These are phyloP conservation scores for Cystoisospora suis DNA, from an alignment of 169 alveolate species.

Conservation along the genomic window DNA sequence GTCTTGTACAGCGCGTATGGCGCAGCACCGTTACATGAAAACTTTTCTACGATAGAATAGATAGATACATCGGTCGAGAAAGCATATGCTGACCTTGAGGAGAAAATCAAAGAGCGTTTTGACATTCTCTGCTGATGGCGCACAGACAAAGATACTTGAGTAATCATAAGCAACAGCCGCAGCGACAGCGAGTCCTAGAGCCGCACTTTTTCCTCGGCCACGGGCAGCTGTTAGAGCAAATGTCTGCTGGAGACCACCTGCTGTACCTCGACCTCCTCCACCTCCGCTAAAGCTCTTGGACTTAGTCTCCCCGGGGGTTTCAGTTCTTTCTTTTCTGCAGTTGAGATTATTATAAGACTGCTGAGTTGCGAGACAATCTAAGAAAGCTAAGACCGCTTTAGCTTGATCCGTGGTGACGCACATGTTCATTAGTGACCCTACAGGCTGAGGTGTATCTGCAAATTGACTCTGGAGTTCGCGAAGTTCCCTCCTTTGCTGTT, in stretches of 20 bases:
- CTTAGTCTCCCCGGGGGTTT: slow-evolving; percentile 32
- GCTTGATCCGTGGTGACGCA: slow-evolving; percentile 85
- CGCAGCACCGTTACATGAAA: too few relatives aligned
- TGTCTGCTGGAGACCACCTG: slow-evolving; percentile 70
- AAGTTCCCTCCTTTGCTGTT: slow-evolving; percentile 22
- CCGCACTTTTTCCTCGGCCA: slow-evolving; percentile 99
- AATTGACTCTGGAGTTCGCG: neutral
- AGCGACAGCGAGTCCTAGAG: slow-evolving; percentile 92
- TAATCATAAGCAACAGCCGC: slow-evolving; percentile 82
- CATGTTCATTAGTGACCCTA: slow-evolving; percentile 65
- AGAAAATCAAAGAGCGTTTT: slow-evolving; percentile 97
- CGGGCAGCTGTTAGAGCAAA: slow-evolving; percentile 97
- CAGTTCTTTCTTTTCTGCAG: slow-evolving; percentile 3
- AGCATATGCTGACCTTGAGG: slow-evolving; percentile 82
- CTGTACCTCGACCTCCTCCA: neutral
- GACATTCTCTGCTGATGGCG: slow-evolving; percentile 98
- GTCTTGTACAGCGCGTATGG: too few relatives aligned
- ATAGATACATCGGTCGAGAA: too few relatives aligned
- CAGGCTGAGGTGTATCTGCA: slow-evolving; percentile 54
- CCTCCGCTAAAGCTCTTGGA: slow-evolving; percentile 69
- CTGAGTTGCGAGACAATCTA: slow-evolving; percentile 72
- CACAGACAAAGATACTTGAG: slow-evolving; percentile 96
- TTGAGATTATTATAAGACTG: too few relatives aligned
- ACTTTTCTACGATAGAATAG: too few relatives aligned
- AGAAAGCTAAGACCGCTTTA: slow-evolving; percentile 72